Evolutionary conservation across 2,329 filamentous ascomycete genomes (phyloP), one percentile per base, ranked within the genome.

Genomic region (Fusarium oligoseptatum): DNA sequence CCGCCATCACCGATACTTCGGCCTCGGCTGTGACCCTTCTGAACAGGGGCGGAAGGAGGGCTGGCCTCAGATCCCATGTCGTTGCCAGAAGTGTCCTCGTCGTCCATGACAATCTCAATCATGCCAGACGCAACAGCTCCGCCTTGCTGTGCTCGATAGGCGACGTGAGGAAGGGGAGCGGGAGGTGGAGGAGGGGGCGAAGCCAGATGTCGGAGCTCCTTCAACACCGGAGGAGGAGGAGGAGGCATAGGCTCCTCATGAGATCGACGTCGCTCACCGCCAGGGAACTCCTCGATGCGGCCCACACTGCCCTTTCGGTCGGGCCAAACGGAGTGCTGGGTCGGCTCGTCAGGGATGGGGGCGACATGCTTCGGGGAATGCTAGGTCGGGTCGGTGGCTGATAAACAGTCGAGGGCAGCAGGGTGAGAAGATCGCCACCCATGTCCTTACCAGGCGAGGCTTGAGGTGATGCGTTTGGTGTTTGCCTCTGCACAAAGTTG

Each of bases 81-180:
- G 17, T 75, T 78, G 5, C 74, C 71, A 5, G 76, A 73, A 12
- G 75, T 79, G 20, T 88, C 86, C 7, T 90, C 88, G 3, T 91
- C 89, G 73, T 92, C 90, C 87, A 91, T 91, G 60, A 92, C 89
- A 70, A 92, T 91, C 79, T 92, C 90, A 73, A 92, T 92, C 77
- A 90, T 88, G 6, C 88, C 90, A 0, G 88, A 87, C 9, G 85
- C 86, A 17, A 85, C 74, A 2, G 85, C 85, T 69, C 87, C 85
- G 71, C 86, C 85, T 55, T 87, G 79, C 9, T 83, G 82, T 3
- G 83, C 80, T 76, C 37, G 83, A 81, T 50, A 83, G 17, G 48
- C 24, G 78, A 55, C 83, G 61, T 86, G 83, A 1, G 88, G 88
- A 5, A 91, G 81, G 1, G 90, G 90, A 1, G 89, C 87, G 0